phyloP scores from a whole-genome alignment of 2,329 filamentous ascomycete species.

The Epicoccum sorghinum region DNA sequence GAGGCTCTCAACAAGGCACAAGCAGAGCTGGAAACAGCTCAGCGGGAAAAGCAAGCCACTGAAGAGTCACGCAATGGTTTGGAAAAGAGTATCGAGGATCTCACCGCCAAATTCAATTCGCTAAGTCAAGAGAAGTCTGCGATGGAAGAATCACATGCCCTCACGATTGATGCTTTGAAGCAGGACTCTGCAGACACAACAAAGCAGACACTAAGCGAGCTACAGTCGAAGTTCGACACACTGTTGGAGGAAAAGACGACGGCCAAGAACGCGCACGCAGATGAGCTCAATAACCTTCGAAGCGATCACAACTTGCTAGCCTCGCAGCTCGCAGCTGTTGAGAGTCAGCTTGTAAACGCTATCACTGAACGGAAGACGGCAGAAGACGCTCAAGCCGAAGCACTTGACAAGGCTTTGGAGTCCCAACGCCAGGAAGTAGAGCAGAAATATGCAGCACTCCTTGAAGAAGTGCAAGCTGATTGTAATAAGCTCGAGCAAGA shows the following conservation, averaged over 20 bases:
- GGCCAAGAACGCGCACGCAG: slow-evolving; percentile 22
- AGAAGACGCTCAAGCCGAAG: slow-evolving; percentile 31
- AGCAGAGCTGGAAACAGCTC: slow-evolving; percentile 23
- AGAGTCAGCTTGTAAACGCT: slow-evolving; percentile 26
- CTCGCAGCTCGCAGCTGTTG: slow-evolving; percentile 30
- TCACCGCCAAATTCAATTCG: slow-evolving; percentile 38
- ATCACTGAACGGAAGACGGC: slow-evolving; percentile 23
- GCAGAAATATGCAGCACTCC: slow-evolving; percentile 35
- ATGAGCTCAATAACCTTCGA: slow-evolving; percentile 28
- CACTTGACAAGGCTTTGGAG: slow-evolving; percentile 21
- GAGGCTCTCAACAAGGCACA: slow-evolving; percentile 27
- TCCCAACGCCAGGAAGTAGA: slow-evolving; percentile 37
- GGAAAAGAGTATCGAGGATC: slow-evolving; percentile 34
- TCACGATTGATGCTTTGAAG: slow-evolving; percentile 38
- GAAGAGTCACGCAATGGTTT: slow-evolving; percentile 27
- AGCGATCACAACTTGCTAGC: slow-evolving; percentile 25
- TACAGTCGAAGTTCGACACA: slow-evolving; percentile 34
- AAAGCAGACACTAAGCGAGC: slow-evolving; percentile 34
- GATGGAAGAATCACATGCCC: slow-evolving; percentile 38
- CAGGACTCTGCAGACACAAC: slow-evolving; percentile 36
- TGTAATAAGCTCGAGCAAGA: slow-evolving; percentile 35
- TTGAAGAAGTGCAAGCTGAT: slow-evolving; percentile 39
- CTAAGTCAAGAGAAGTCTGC: slow-evolving; percentile 38
- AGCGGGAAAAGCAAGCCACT: slow-evolving; percentile 24
- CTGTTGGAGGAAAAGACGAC: slow-evolving; percentile 26